Conservation (phyloP, 2,329 filamentous ascomycete species). For the Aspergillus quadrilineatus region DNA sequence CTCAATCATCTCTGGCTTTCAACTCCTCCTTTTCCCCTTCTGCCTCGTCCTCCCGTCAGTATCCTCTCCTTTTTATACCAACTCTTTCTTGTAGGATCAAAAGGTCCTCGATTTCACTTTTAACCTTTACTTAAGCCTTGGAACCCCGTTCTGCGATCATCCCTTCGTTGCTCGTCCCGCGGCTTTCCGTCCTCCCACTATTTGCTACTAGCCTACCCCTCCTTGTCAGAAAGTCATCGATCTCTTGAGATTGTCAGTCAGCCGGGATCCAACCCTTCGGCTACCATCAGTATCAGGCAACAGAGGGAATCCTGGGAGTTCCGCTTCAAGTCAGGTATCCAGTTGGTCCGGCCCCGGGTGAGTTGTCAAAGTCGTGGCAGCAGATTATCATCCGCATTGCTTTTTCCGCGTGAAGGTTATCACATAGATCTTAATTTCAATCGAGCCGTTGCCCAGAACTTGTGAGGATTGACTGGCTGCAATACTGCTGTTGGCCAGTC, state of each 20-base stretch:
- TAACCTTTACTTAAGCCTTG: not conserved
- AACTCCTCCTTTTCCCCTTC: not conserved
- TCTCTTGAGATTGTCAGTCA: not conserved
- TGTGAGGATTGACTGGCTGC: constrained; percentile 6
- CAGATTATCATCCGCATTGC: not conserved
- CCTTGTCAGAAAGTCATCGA: constrained; percentile 1
- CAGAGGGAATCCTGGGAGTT: not conserved
- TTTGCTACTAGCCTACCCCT: constrained; percentile 2
- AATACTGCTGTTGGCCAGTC: not conserved
- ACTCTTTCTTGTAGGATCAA: not conserved
- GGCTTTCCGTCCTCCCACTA: not conserved
- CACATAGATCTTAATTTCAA: constrained; percentile 3
- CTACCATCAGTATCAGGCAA: not conserved
- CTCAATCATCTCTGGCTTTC: not conserved
- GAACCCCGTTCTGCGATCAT: not conserved
- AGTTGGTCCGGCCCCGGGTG: not conserved
- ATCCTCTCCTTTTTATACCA: not conserved
- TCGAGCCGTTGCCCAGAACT: not conserved
- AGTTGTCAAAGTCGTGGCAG: constrained; percentile 11
- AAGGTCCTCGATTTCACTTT: not conserved
- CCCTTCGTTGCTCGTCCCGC: constrained; percentile 4
- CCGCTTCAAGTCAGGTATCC: not conserved
- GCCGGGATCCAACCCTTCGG: not conserved
- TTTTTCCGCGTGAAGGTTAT: constrained; percentile 7
- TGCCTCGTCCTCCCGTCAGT: not conserved